Base-by-base conservation (phyloP, 768 basidiomycete genomes). In the Rickenella mellea region DNA sequence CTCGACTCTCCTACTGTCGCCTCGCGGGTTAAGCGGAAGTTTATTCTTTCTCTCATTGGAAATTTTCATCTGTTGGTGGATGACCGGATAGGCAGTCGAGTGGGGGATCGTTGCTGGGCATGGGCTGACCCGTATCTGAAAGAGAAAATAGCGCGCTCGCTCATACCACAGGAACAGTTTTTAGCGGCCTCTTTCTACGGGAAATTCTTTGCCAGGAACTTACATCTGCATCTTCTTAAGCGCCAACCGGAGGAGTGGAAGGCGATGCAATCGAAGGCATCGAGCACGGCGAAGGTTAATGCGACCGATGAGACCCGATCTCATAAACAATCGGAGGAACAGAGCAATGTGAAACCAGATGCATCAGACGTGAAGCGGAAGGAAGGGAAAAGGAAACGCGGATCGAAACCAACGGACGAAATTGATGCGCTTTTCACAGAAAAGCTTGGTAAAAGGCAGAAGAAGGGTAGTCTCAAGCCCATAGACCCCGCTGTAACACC, bases 71-170 rank as follows among this genome's bases (percentile, higher is more conserved):
- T 65, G 24, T 77, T 99, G 26, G 86, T 85, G 5, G 85, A 93
- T 56, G 90, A 97, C 57, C 78, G 84, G 33, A 78, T 96, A 48
- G 96, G 96, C 33, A 89, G 87, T 52, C 73, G 90, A 36, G 80
- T 98, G 1, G 87, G 76, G 4, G 94, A 93, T 53, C 78, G 83
- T n/a, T 87, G 84, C 50, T 98, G 91, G 90, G 77, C 72, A 1
- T 78, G 75, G 47, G 81, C 86, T n/a, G 96, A 99, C 62, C 82
- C 88, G 1, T 97, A 86, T 61, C 72, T 96, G 49, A 92, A 85
- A 89, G 92, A 96, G 64, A 94, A 93, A 60, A 88, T 99, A 41
- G 92, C 84, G 2, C 76, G 78, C 12, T 85, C 86, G 19, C 67
- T 97, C 9, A 62, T 89, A 11, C 63, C 74, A 1, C 73, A 87